Percentiles rank a stretch among this genome's conserved stretches.
These are phyloP conservation scores for Discostella pseudostelligera DNA, from an alignment of 108 stramenopile genomes.

Conservation along the genomic window DNA sequence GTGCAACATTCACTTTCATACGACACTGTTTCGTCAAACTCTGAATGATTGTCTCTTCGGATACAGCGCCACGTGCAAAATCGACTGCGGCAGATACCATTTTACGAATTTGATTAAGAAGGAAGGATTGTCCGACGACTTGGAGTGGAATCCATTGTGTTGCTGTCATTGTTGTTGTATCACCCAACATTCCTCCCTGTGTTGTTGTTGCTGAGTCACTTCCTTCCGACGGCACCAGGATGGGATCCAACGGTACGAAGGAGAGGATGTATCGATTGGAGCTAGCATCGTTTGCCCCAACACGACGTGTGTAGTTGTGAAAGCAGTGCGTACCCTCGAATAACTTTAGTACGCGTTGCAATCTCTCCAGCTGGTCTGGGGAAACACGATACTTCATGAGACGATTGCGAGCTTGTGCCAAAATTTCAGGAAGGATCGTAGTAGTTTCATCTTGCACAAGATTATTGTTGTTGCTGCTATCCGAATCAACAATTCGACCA, in stretches of 20 bases:
- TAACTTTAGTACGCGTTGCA: constrained; percentile 58
- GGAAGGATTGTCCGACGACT: constrained; percentile 93
- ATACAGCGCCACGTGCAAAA: constrained; percentile 66
- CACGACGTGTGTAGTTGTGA: constrained; percentile 87
- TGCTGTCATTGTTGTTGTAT: background rate
- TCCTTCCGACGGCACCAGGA: constrained; percentile 54
- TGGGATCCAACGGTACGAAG: constrained; percentile 70
- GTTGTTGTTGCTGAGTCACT: constrained; percentile 46
- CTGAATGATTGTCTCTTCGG: constrained; percentile 49
- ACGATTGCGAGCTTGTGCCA: constrained; percentile 32
- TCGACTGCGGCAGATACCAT: constrained; percentile 92
- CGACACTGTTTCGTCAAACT: constrained; percentile 39
- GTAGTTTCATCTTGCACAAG: constrained; percentile 33
- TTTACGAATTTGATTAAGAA: constrained; percentile 98
- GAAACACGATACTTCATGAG: constrained; percentile 59
- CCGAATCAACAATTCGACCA: constrained; percentile 9
- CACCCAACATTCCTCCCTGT: background rate
- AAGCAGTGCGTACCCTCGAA: constrained; percentile 92
- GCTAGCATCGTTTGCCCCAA: constrained; percentile 60
- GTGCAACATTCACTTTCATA: constrained; percentile 67
- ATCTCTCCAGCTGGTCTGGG: constrained; percentile 47
- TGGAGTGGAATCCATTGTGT: constrained; percentile 60
- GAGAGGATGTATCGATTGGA: constrained; percentile 77
- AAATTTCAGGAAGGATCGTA: constrained; percentile 43
- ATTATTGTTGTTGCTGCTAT: constrained; percentile 20